Percentiles rank a stretch among this genome's conserved stretches.
Conservation (phyloP, 2,329 filamentous ascomycete species). For the Penicillium sp. region DNA sequence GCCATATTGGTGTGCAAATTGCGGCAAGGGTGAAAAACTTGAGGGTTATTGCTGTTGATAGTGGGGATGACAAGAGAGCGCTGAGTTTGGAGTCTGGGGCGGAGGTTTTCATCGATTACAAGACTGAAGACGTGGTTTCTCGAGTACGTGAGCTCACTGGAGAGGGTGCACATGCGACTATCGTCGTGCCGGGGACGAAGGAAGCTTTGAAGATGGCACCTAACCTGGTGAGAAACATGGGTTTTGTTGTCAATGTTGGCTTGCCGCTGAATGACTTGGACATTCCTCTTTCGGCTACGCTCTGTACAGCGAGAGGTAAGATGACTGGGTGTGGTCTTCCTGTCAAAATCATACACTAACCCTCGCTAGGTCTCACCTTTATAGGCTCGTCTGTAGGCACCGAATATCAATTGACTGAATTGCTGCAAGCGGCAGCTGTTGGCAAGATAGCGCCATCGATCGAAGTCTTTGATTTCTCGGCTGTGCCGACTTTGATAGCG, state of each 20-base stretch:
- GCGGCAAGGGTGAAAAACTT: constrained; percentile 54
- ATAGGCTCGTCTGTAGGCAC: constrained; percentile 25
- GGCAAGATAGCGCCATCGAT: constrained; percentile 19
- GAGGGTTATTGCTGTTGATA: constrained; percentile 51
- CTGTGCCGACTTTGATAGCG: constrained; percentile 14
- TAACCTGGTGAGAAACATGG: constrained; percentile 20
- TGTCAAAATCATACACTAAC: background rate
- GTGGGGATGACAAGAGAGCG: constrained; percentile 16
- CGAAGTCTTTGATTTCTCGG: constrained; percentile 18
- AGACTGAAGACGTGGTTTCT: constrained; percentile 19
- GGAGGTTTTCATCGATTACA: constrained; percentile 21
- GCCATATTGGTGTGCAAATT: constrained; percentile 54
- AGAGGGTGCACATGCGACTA: constrained; percentile 22
- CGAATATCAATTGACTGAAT: constrained; percentile 18
- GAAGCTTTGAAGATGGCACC: constrained; percentile 22
- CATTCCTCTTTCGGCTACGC: constrained; percentile 21
- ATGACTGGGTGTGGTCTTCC: background rate
- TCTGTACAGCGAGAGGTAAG: constrained; percentile 26
- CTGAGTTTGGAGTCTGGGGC: constrained; percentile 22
- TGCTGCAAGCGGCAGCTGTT: constrained; percentile 16
- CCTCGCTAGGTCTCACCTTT: constrained; percentile 17
- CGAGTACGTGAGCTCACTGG: constrained; percentile 19
- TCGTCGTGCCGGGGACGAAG: constrained; percentile 21
- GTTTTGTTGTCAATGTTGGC: constrained; percentile 20
- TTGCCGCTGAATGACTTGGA: constrained; percentile 23